Percentiles rank a stretch among this genome's conserved stretches.
phyloP scores from a whole-genome alignment of 2,329 filamentous ascomycete genomes.

The Cordyceps militaris region DNA sequence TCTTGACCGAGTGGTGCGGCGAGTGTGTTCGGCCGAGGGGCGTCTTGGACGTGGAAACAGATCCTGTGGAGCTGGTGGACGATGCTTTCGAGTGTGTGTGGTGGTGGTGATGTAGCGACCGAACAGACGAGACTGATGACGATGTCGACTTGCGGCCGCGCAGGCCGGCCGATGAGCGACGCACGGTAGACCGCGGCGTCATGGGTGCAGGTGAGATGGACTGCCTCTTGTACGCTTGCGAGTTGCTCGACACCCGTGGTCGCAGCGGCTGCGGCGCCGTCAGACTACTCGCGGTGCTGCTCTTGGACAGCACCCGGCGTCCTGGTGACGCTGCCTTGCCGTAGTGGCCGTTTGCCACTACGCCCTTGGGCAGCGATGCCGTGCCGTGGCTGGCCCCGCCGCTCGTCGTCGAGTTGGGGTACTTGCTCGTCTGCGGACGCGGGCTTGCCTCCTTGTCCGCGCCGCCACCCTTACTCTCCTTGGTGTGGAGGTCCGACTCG shows the following conservation, averaged over 20 bases:
- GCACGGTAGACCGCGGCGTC: slow-evolving; percentile 79
- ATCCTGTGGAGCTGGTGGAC: slow-evolving; percentile 77
- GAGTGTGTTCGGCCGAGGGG: slow-evolving; percentile 59
- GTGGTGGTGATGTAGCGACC: slow-evolving; percentile 80
- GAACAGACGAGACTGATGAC: slow-evolving; percentile 86
- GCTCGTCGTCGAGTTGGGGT: slow-evolving; percentile 35
- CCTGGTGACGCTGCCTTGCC: slow-evolving; percentile 21
- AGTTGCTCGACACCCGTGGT: slow-evolving; percentile 23
- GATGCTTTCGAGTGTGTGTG: slow-evolving; percentile 91
- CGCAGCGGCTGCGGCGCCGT: slow-evolving; percentile 24
- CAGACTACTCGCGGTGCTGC: slow-evolving; percentile 19
- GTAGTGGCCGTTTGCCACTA: slow-evolving; percentile 44
- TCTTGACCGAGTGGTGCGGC: slow-evolving; percentile 86
- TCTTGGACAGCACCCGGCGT: slow-evolving; percentile 17
- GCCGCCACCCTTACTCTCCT: slow-evolving; percentile 36
- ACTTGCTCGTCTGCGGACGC: slow-evolving; percentile 54
- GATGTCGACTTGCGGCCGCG: slow-evolving; percentile 93
- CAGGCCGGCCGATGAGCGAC: slow-evolving; percentile 74
- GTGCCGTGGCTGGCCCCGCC: slow-evolving; percentile 29
- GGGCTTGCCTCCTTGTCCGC: slow-evolving; percentile 47
- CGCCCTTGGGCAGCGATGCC: slow-evolving; percentile 41
- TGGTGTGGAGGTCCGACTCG: slow-evolving; percentile 50
- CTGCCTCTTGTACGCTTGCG: slow-evolving; percentile 57
- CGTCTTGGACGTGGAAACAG: slow-evolving; percentile 63
- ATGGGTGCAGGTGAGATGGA: slow-evolving; percentile 81